Percentiles rank a stretch among this genome's conserved stretches.
Evolutionary conservation across 331 rosid species (phyloP).

Genomic region (Quercus phellos): DNA sequence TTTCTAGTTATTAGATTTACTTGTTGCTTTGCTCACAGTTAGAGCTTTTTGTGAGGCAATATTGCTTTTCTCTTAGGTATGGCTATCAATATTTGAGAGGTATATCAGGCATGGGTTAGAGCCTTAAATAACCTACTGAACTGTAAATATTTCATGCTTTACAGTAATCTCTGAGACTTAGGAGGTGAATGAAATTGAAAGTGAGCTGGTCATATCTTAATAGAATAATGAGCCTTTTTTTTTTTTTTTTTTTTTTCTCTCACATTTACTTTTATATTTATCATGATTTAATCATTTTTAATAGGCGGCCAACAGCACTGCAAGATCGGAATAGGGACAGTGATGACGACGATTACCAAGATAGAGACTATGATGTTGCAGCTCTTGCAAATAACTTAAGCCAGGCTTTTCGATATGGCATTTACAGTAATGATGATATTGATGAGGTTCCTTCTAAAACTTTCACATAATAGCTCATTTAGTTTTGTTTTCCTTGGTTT

Average conservation of each 20-base stretch:
- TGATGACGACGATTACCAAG: constrained; percentile 96
- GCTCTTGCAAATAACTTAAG: constrained; percentile 93
- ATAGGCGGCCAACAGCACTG: constrained; percentile 90
- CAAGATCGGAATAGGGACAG: constrained; percentile 93
- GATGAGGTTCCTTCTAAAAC: constrained; percentile 61
- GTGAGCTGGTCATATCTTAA: not conserved
- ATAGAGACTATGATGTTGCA: constrained; percentile 95
- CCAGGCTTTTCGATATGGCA: constrained; percentile 94
- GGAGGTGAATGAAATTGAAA: not conserved
- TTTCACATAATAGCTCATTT: constrained; percentile 2
- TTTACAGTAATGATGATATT: constrained; percentile 75
- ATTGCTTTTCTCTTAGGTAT: not conserved
- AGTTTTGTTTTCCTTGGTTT: no score
- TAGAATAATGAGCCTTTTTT: not conserved
- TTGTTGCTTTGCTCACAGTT: not conserved
- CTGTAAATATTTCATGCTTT: not conserved
- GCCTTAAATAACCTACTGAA: not conserved
- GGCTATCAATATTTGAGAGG: not conserved
- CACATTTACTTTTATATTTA: not conserved
- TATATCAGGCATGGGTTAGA: not conserved
- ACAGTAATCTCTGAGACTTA: not conserved
- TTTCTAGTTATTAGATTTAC: not conserved
- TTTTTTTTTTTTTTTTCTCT: not conserved
- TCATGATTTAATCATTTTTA: constrained; percentile 22
- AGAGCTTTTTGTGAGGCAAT: not conserved